Percentiles rank a stretch among this genome's conserved stretches.
Evolutionary conservation across 345 rosid genomes (phyloP).

Genomic region (Triadica sebifera): DNA sequence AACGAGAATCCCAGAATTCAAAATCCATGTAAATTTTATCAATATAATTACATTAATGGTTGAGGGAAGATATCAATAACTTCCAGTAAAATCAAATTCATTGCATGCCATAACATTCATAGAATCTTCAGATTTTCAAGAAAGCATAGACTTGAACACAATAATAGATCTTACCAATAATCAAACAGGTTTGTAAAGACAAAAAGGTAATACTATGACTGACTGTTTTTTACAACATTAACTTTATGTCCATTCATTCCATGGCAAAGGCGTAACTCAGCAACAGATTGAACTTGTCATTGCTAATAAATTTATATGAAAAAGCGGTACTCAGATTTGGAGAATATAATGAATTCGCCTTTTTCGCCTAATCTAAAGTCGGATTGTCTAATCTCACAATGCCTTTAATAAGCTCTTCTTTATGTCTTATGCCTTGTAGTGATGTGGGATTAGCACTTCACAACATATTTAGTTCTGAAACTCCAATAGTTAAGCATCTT

Average conservation of each 20-base stretch:
- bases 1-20: not conserved
- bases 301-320: not conserved
- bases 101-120: too few species aligned
- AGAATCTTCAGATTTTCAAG: not conserved
- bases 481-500: not conserved
- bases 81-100: too few species aligned
- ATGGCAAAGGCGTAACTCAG: not conserved
- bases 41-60: too few species aligned
- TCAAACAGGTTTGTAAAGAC: slow-evolving; percentile 2
- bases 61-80: too few species aligned
- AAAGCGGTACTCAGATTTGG: not conserved
- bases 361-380: slow-evolving; percentile 10
- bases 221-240: not conserved
- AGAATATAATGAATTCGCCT: not conserved
- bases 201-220: not conserved
- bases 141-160: too few species aligned
- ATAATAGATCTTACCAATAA: not conserved
- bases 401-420: slow-evolving; percentile 2
- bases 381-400: slow-evolving; percentile 7
- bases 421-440: not conserved
- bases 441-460: not conserved
- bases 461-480: not conserved
- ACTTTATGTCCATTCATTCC: slow-evolving; percentile 2
- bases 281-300: not conserved
- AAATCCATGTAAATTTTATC: too few species aligned